phyloP scores from a whole-genome alignment of 192 early-diverging fungal species.

The Coemansia sp. region DNA sequence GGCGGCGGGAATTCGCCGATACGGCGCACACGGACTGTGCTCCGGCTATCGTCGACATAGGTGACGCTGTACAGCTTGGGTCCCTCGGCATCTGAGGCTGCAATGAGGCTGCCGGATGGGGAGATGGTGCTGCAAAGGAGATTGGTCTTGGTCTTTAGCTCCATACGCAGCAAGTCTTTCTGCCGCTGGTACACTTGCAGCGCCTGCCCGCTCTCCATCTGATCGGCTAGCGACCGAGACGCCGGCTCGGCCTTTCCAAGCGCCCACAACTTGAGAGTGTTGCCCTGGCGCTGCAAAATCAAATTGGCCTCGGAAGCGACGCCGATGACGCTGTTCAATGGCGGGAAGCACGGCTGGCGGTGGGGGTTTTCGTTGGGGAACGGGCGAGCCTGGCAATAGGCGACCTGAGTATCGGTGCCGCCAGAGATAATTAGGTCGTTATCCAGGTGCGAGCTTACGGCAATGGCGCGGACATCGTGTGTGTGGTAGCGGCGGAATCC shows the following conservation, averaged over 20 bases:
- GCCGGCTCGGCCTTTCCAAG: slow-evolving; percentile 64
- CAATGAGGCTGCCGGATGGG: slow-evolving; percentile 78
- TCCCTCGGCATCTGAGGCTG: slow-evolving; percentile 73
- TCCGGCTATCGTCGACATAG: slow-evolving; percentile 15
- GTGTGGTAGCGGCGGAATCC: slow-evolving; percentile 88
- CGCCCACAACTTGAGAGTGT: slow-evolving; percentile 77
- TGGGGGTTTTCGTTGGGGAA: slow-evolving; percentile 64
- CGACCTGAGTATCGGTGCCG: slow-evolving; percentile 75
- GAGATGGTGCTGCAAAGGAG: slow-evolving; percentile 75
- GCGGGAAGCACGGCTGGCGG: slow-evolving; percentile 65
- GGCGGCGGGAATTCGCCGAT: slow-evolving; percentile 42
- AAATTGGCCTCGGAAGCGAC: slow-evolving; percentile 61
- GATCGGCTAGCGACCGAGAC: slow-evolving; percentile 18
- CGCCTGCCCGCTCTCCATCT: slow-evolving; percentile 46
- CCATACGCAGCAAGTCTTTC: slow-evolving; percentile 70
- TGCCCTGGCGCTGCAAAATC: slow-evolving; percentile 63
- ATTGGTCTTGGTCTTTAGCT: slow-evolving; percentile 69
- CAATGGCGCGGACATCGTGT: slow-evolving; percentile 90
- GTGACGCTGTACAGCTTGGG: slow-evolving; percentile 62
- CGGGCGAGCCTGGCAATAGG: slow-evolving; percentile 57
- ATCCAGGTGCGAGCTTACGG: slow-evolving; percentile 66
- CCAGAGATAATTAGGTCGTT: slow-evolving; percentile 79
- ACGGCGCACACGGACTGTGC: slow-evolving; percentile 29
- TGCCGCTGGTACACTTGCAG: slow-evolving; percentile 62
- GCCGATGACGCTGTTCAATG: slow-evolving; percentile 56